Percentiles rank a stretch among this genome's conserved stretches.
Evolutionary conservation across 2,329 filamentous ascomycete species (phyloP).

Genomic region (Clathrospora elynae): DNA sequence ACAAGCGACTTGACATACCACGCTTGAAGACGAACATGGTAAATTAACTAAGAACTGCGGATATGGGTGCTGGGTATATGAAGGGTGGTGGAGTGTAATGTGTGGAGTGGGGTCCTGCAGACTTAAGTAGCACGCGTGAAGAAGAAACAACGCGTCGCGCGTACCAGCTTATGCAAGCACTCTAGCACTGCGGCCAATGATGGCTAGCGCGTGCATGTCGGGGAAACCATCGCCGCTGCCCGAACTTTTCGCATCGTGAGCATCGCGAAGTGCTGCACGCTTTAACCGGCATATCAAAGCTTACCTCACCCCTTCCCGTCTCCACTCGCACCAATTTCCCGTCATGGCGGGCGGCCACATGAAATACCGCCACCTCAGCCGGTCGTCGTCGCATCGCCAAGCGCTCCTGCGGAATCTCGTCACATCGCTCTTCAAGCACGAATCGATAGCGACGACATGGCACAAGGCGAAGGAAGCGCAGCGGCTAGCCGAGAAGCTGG

Average conservation of each 20-base stretch:
- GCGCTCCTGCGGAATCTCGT: conserved; percentile 94
- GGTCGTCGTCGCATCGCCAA: conserved; percentile 83
- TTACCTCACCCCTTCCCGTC: conserved; percentile 8
- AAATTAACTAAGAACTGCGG: conserved; percentile 30
- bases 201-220: conserved; percentile 14
- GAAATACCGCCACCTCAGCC: conserved; percentile 88
- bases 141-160: conserved; percentile 30
- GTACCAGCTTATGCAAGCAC: conserved; percentile 15
- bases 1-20: conserved; percentile 40
- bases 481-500: conserved; percentile 87
- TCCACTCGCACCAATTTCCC: conserved; percentile 19
- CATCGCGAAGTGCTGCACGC: conserved; percentile 1
- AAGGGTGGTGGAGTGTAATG: conserved; percentile 24
- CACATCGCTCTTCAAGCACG: conserved; percentile 89
- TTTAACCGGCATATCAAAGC: conserved; percentile 12
- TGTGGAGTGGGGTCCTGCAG: conserved; percentile 12
- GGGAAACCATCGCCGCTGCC: conserved; percentile 26
- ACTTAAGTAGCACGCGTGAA: conserved; percentile 42
- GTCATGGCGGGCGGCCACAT: conserved; percentile 82
- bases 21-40: conserved; percentile 52
- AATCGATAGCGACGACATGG: conserved; percentile 93
- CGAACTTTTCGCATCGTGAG: conserved; percentile 31
- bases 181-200: conserved; percentile 6
- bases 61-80: conserved; percentile 38
- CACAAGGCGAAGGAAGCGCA: conserved; percentile 98